phyloP scores from a whole-genome alignment of 495 filamentous ascomycete species.

The Annulohypoxylon maeteangense region DNA sequence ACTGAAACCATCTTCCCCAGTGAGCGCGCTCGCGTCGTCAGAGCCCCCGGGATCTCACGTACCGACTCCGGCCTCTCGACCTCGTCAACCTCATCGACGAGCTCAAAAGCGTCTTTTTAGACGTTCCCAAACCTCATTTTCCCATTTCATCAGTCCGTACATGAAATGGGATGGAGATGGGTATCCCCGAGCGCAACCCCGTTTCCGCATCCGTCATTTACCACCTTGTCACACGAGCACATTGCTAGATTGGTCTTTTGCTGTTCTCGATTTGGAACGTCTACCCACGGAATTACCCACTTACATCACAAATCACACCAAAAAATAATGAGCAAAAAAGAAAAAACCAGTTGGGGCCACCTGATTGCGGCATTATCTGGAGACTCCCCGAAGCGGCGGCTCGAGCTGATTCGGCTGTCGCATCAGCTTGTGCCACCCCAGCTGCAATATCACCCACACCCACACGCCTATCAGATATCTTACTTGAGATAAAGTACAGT shows the following conservation, averaged over 20 bases:
- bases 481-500: not conserved
- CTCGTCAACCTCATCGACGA: slow-evolving; percentile 41
- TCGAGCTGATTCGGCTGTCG: slow-evolving; percentile 34
- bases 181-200: not conserved
- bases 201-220: not conserved
- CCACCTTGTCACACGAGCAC: not conserved
- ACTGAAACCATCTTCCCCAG: slow-evolving; percentile 33
- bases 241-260: slow-evolving; percentile 1
- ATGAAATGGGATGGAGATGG: not conserved
- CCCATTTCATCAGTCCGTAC: not conserved
- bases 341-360: slow-evolving; percentile 17
- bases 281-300: not conserved
- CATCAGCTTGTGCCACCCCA: slow-evolving; percentile 32
- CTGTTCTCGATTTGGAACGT: not conserved
- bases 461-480: not conserved
- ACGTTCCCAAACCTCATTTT: not conserved
- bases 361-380: slow-evolving; percentile 40
- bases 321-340: not conserved
- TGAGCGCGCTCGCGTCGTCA: slow-evolving; percentile 48
- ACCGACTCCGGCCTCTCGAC: slow-evolving; percentile 46
- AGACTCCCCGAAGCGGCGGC: slow-evolving; percentile 2
- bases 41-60: slow-evolving; percentile 44
- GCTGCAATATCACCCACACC: slow-evolving; percentile 13
- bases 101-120: slow-evolving; percentile 41
- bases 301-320: not conserved